Percentiles rank a stretch among this genome's conserved stretches.
Evolutionary conservation across 805 yeast species (phyloP).

Genomic region (Candida qinlingensis): DNA sequence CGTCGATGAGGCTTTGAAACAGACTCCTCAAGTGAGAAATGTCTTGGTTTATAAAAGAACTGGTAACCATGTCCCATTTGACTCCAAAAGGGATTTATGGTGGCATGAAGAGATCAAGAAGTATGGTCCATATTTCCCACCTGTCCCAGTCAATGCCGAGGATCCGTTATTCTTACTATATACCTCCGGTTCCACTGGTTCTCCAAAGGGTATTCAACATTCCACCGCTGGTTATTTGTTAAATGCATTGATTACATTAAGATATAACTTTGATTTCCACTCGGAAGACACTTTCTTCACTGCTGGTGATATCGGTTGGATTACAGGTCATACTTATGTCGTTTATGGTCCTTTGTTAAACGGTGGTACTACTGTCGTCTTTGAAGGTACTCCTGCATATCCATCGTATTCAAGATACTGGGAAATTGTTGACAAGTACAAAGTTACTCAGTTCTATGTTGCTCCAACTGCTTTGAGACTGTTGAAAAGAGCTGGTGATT

Average conservation of each 20-base stretch:
- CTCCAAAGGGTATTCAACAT: conserved; percentile 84
- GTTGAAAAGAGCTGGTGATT: conserved; percentile 69
- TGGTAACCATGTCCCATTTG: conserved; percentile 45
- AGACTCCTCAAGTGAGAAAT: conserved; percentile 60
- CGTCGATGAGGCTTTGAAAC: conserved; percentile 71
- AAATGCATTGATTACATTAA: conserved; percentile 68
- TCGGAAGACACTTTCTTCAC: conserved; percentile 72
- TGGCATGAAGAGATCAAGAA: conserved; percentile 69
- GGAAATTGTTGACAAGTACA: conserved; percentile 67
- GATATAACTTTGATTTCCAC: conserved; percentile 73
- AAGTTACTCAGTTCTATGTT: conserved; percentile 74
- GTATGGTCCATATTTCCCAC: conserved; percentile 65
- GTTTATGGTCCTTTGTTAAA: conserved; percentile 73
- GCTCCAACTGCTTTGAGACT: conserved; percentile 82
- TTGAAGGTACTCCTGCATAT: conserved; percentile 85
- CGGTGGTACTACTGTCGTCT: conserved; percentile 76
- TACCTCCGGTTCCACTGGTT: conserved; percentile 85
- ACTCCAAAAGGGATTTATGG: conserved; percentile 63
- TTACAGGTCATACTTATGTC: conserved; percentile 82
- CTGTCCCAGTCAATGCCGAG: conserved; percentile 71
- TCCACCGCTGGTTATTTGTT: conserved; percentile 75
- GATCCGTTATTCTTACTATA: conserved; percentile 77
- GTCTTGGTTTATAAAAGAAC: conserved; percentile 75
- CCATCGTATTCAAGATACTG: conserved; percentile 78
- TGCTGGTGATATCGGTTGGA: conserved; percentile 92